Percentiles rank a stretch among this genome's conserved stretches.
These are phyloP conservation scores for Ceriops zippeliana DNA, from an alignment of 345 rosid genomes.

Conservation along the genomic window DNA sequence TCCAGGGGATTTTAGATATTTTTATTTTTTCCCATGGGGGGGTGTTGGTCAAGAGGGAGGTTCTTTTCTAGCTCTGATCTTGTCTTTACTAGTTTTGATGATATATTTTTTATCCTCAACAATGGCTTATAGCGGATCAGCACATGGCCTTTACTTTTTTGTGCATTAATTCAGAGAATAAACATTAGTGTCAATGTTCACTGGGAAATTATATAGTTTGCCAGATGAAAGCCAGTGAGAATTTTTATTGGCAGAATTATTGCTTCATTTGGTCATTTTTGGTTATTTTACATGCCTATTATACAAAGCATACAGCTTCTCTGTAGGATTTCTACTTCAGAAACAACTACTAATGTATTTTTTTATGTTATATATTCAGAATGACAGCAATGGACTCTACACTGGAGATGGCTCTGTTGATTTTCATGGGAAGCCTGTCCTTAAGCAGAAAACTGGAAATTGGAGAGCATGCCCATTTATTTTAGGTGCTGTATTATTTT, in stretches of 20 bases:
- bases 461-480: constrained; percentile 99
- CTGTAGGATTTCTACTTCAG: no score
- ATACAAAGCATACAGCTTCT: background rate
- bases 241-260: background rate
- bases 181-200: no score
- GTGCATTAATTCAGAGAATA: background rate
- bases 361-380: constrained; percentile 23
- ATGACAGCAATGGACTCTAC: constrained; percentile 42
- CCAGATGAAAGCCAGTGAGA: background rate
- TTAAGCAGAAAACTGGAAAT: constrained; percentile 77
- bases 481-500: constrained; percentile 44
- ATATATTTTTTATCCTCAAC: no score
- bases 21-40: no score
- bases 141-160: background rate
- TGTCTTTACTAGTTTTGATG: no score
- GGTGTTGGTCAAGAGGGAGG: no score
- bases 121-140: background rate
- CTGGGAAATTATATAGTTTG: no score
- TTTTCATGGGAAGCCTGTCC: constrained; percentile 59
- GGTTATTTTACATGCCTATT: background rate
- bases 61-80: no score
- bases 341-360: constrained; percentile 1
- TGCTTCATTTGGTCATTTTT: background rate
- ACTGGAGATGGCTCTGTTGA: constrained; percentile 97
- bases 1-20: no score